Base-by-base conservation (phyloP, 176 grass and related monocot genomes). In the Oryza glumipatula region DNA sequence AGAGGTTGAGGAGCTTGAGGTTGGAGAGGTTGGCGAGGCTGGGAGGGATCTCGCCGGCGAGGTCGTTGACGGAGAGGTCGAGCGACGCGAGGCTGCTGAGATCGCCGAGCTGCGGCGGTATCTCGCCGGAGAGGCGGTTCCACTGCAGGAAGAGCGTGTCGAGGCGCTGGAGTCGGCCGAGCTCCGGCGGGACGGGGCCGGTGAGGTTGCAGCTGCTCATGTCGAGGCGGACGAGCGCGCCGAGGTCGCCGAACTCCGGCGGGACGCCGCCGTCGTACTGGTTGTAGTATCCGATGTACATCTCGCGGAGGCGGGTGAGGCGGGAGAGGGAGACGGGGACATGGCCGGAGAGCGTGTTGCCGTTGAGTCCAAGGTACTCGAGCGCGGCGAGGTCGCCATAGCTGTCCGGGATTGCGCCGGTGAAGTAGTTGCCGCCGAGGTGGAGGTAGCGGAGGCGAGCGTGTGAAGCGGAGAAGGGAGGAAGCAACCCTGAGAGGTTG, bases 401-500 rank as follows among this genome's bases (percentile, higher is more conserved):
- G 21, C n/a, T 3, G 11, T 77, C 32, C 4, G 93, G 95, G 44
- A 98, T 98, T n/a, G 21, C 19, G 24, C 93, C 93, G 10, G 76
- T 54, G 89, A 98, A 98, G 85, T 85, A 98, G 77, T 98, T 98
- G 0, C 95, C 95, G 19, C 95, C 95, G 3, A 98, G 89, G 56
- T 95, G 87, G 80, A 98, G 82, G 85, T 95, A 82, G 1, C 87
- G 82, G 19, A 98, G 88, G 3, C 38, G 43, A 1, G 64, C 64
- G 44, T 82, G 80, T 1, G 4, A 0, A 0, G 68, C 4, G 36
- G 43, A 4, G n/a, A 86, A 81, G 0, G 77, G 67, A 16, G 89
- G 95, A 5, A 98, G 89, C 5, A 65, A 46, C 23, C 95, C 95
- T 4, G 84, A 88, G 52, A 98, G 83, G 88, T 95, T 93, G 83